These are phyloP conservation scores for Rhynchosporium agropyri DNA, from an alignment of 2,329 filamentous ascomycete genomes.

Conservation along the genomic window DNA sequence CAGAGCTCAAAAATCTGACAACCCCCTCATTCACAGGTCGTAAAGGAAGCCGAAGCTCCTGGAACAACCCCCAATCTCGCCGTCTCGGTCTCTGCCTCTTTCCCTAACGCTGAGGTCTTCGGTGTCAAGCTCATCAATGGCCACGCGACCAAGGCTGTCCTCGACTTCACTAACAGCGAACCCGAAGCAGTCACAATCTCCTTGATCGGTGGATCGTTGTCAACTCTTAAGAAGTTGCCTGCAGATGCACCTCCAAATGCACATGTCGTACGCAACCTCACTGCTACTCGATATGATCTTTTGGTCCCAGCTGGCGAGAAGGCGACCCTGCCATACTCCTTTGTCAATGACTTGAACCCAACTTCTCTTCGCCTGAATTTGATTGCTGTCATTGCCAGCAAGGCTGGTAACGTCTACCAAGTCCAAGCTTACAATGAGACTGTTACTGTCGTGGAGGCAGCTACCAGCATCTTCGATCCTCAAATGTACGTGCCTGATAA, in stretches of 20 bases:
- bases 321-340: slow-evolving; percentile 77
- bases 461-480: slow-evolving; percentile 89
- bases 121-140: slow-evolving; percentile 96
- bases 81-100: slow-evolving; percentile 65
- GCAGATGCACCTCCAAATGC: slow-evolving; percentile 51
- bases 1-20: slow-evolving; percentile 1
- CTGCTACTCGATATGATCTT: slow-evolving; percentile 71
- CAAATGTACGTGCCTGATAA: slow-evolving; percentile 73
- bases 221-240: slow-evolving; percentile 56
- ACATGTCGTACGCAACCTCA: slow-evolving; percentile 81
- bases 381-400: slow-evolving; percentile 70
- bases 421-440: slow-evolving; percentile 79
- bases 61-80: slow-evolving; percentile 53
- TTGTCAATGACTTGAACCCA: slow-evolving; percentile 89
- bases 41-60: slow-evolving; percentile 36
- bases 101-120: slow-evolving; percentile 73
- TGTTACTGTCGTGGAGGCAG: slow-evolving; percentile 85
- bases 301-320: slow-evolving; percentile 75
- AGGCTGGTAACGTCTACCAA: slow-evolving; percentile 71
- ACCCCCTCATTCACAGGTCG: slow-evolving; percentile 28
- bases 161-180: slow-evolving; percentile 87
- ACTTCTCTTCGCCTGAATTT: slow-evolving; percentile 83
- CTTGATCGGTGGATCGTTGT: slow-evolving; percentile 76
- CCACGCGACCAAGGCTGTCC: slow-evolving; percentile 76
- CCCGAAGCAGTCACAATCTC: slow-evolving; percentile 71